A percentile compares a stretch with the other conserved stretches of the same genome.
phyloP scores from a whole-genome alignment of 2,329 filamentous ascomycete species.

The Helotiales sp. region DNA sequence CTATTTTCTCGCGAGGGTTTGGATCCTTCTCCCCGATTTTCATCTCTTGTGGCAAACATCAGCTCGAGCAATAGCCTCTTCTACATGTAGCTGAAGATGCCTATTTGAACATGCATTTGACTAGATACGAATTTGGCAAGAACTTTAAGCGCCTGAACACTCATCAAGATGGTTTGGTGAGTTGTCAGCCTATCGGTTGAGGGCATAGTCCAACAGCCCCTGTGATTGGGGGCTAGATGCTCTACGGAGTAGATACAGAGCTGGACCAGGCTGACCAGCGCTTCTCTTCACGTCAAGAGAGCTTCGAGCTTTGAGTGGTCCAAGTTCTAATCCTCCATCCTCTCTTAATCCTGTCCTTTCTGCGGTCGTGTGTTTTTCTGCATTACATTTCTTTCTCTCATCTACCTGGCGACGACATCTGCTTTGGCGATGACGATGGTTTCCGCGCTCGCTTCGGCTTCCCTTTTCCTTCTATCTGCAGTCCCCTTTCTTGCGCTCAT shows the following conservation, averaged over 20 bases:
- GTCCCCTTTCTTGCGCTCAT: not conserved
- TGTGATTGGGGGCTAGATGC: no score
- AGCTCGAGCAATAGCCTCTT: not conserved
- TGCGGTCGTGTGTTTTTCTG: no score
- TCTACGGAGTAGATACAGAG: no score
- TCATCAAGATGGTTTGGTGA: not conserved
- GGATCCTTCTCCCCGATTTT: not conserved
- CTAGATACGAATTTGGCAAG: not conserved
- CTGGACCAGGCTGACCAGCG: no score
- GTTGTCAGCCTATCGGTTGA: not conserved
- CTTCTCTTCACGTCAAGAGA: no score
- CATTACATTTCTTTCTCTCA: no score
- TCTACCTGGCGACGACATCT: not conserved
- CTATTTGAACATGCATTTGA: not conserved
- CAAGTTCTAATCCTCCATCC: not conserved
- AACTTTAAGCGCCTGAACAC: not conserved
- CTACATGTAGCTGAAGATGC: not conserved
- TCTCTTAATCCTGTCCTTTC: not conserved
- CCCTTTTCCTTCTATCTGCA: not conserved
- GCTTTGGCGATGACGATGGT: not conserved
- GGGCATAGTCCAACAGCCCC: no score
- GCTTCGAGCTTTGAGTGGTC: not conserved
- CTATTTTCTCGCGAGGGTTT: not conserved
- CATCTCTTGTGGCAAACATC: not conserved
- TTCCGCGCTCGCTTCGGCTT: not conserved